Percentiles rank a stretch among this genome's conserved stretches.
These are phyloP conservation scores for Favolaschia claudopus DNA, from an alignment of 768 basidiomycete genomes.

Conservation along the genomic window DNA sequence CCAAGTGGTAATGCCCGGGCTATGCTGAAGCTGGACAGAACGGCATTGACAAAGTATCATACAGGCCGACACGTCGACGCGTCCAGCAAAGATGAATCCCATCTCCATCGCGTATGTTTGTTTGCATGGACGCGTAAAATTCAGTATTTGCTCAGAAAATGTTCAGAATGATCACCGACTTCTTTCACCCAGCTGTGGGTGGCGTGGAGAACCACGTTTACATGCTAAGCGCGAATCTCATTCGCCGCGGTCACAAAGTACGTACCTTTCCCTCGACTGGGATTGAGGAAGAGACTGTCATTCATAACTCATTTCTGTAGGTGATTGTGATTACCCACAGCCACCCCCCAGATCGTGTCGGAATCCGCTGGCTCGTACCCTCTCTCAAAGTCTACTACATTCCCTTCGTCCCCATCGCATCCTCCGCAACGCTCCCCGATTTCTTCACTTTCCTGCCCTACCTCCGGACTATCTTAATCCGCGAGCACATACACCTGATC, in stretches of 20 bases:
- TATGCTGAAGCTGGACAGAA: too few relatives aligned
- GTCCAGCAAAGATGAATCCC: constrained; percentile 33
- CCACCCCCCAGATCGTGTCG: constrained; percentile 84
- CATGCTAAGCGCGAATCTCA: constrained; percentile 85
- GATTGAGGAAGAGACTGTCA: not conserved
- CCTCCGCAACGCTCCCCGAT: constrained; percentile 93
- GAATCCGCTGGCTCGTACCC: constrained; percentile 88
- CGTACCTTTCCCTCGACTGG: constrained; percentile 15
- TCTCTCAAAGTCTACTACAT: constrained; percentile 94
- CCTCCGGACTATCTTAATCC: constrained; percentile 84
- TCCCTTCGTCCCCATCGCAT: constrained; percentile 87
- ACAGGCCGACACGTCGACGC: not conserved
- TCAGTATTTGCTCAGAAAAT: not conserved
- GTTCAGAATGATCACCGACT: constrained; percentile 92
- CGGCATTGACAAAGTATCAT: not conserved
- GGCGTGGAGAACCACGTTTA: constrained; percentile 98
- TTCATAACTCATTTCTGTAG: constrained; percentile 44
- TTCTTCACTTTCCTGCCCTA: constrained; percentile 94
- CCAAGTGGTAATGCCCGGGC: too few relatives aligned
- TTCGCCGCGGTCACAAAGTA: constrained; percentile 87
- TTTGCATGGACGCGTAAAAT: not conserved
- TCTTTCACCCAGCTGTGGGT: constrained; percentile 93
- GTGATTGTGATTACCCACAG: constrained; percentile 96
- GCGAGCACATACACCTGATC: constrained; percentile 86
- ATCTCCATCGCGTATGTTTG: constrained; percentile 46